These are phyloP conservation scores for Mycena olivaceomarginata DNA, from an alignment of 768 basidiomycete species.

Conservation along the genomic window DNA sequence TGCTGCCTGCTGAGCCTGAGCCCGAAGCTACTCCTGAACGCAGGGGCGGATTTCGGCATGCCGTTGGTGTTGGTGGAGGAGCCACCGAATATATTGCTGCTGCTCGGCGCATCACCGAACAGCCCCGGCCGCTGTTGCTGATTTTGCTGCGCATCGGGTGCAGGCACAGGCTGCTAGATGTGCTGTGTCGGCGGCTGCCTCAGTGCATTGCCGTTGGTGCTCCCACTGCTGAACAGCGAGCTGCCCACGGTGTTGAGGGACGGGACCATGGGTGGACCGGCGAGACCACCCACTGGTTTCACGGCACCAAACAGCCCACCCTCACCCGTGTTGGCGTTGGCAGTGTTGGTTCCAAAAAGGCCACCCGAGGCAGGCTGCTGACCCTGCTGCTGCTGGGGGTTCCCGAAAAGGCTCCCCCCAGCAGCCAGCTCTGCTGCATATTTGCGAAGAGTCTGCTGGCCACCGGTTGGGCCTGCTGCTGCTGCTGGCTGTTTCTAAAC, in stretches of 20 bases:
- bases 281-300: slow-evolving; percentile 30
- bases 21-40: too few species aligned
- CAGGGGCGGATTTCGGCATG: too few species aligned
- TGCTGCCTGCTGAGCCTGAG: too few species aligned
- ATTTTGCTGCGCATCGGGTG: slow-evolving; percentile 52
- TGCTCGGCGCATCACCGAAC: slow-evolving; percentile 49
- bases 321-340: too few species aligned
- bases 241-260: slow-evolving; percentile 48
- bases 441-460: slow-evolving; percentile 54
- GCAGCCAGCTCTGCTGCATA: slow-evolving; percentile 46
- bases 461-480: slow-evolving; percentile 38
- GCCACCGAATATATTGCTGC: slow-evolving; percentile 47
- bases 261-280: slow-evolving; percentile 47
- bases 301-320: slow-evolving; percentile 53
- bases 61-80: too few species aligned
- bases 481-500: slow-evolving; percentile 46
- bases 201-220: slow-evolving; percentile 37
- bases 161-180: slow-evolving; percentile 50
- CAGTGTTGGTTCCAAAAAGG: slow-evolving; percentile 54
- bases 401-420: slow-evolving; percentile 46
- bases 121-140: slow-evolving; percentile 51
- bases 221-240: slow-evolving; percentile 48
- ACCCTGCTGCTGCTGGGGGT: slow-evolving; percentile 43
- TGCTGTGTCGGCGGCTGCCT: slow-evolving; percentile 48
- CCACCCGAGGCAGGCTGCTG: slow-evolving; percentile 42